Evolutionary conservation across 352 stramenopile species (phyloP).

Genomic region (Aphanomyces invadans): DNA sequence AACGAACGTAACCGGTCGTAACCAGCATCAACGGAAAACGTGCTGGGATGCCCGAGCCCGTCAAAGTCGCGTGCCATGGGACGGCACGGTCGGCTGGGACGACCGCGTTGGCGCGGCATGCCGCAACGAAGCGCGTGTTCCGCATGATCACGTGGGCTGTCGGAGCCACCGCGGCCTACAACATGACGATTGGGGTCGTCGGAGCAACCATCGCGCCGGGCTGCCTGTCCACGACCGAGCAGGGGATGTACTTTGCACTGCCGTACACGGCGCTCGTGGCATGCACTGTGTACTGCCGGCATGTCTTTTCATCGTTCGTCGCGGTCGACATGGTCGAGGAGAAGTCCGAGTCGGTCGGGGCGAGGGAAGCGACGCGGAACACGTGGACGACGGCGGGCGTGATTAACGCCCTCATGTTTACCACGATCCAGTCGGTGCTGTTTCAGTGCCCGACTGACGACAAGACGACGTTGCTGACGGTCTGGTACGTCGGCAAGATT

Average conservation of each 20-base stretch:
- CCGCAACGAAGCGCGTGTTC: constrained; percentile 12
- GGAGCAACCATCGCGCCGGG: neutral
- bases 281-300: neutral
- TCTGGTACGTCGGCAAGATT: neutral
- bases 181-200: neutral
- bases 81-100: neutral
- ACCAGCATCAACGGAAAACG: too few relatives aligned
- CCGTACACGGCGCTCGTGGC: neutral
- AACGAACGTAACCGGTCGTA: too few relatives aligned
- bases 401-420: neutral
- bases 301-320: neutral
- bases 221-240: neutral
- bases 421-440: neutral
- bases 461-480: neutral
- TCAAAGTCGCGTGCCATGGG: constrained; percentile 30
- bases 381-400: neutral
- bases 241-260: neutral
- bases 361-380: neutral
- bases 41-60: constrained; percentile 35
- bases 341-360: neutral
- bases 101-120: neutral
- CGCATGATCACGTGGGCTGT: neutral
- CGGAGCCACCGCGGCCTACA: neutral
- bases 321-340: neutral
- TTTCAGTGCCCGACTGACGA: neutral